Base-by-base conservation (phyloP, 148 eudicot species). In the Hydrangea macrophylla region DNA sequence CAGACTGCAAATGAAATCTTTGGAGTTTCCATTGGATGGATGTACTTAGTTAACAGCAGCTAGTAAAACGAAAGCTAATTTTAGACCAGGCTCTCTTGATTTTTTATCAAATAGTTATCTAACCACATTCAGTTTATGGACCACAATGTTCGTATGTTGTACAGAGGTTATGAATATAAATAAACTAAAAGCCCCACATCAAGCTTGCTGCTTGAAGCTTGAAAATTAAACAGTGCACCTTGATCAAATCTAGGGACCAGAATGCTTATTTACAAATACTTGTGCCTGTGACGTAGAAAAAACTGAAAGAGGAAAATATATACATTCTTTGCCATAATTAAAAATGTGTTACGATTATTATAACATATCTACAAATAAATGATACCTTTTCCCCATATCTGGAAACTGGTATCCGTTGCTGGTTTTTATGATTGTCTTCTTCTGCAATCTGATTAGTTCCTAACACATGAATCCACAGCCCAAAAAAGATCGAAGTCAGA, bases 201-300 rank as follows among this genome's bases (percentile, higher is more conserved):
- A 31, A 53, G 58, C 70, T 15, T 54, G 28, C 33, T 54, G 60
- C 64, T 13, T 65, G 36, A 51, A 20, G 32, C 15, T 17, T 67
- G 50, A 18, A 55, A 22, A 66, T 51, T 10, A 25, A 50, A 51
- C 1, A 12, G 68, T 25, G 27, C 12, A 53, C 7, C 17, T 12
- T 42, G 26, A 55, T 55, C n/a, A 37, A 6, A 56, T 36, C 18
- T 37, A n/a, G 9, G 26, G 23, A 24, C 33, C 31, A 53, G 24
- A 67, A 67, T 30, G 31, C 30, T 65, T 13, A 42, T 20, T 28
- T 53, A 17, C 33, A 65, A 2, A 53, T 53, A 11, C n/a, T 18
- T 13, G 3, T 3, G 17, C 32, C 2, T 20, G 48, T 28, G n/a
- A n/a, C n/a, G n/a, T n/a, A n/a, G n/a, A n/a, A n/a, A n/a, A n/a